These are phyloP conservation scores for Kalaharituber pfeilii DNA, from an alignment of 2,329 filamentous ascomycete genomes.

Conservation along the genomic window DNA sequence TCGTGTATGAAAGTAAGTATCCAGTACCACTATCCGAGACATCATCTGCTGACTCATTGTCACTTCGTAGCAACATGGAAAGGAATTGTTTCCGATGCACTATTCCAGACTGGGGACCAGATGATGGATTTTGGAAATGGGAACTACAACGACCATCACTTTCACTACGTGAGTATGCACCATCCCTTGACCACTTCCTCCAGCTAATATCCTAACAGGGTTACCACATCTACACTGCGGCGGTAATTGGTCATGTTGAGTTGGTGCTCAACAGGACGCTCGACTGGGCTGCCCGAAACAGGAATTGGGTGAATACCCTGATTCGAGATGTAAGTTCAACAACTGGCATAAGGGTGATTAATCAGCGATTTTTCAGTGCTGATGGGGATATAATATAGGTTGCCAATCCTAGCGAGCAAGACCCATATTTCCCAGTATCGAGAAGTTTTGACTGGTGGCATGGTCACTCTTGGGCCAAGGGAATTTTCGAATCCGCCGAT, in stretches of 20 bases:
- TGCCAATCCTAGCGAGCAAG: slow-evolving; percentile 22
- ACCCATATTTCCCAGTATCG: slow-evolving; percentile 22
- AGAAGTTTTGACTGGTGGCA: slow-evolving; percentile 23
- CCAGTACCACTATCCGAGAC: not conserved
- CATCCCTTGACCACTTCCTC: no score
- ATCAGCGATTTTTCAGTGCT: not conserved
- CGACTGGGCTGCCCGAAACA: slow-evolving; percentile 49
- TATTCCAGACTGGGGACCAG: slow-evolving; percentile 50
- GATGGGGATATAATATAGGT: no score
- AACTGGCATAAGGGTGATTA: not conserved
- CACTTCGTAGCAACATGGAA: slow-evolving; percentile 47
- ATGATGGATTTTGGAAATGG: slow-evolving; percentile 79
- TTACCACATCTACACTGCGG: slow-evolving; percentile 76
- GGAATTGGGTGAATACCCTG: slow-evolving; percentile 63
- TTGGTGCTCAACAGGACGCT: slow-evolving; percentile 8
- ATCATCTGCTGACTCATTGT: not conserved
- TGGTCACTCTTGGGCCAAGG: slow-evolving; percentile 24
- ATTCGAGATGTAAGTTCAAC: slow-evolving; percentile 47
- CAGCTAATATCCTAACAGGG: slow-evolving; percentile 30
- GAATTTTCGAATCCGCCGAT: slow-evolving; percentile 21
- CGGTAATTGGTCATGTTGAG: slow-evolving; percentile 50
- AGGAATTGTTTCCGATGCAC: slow-evolving; percentile 59
- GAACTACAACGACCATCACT: slow-evolving; percentile 61
- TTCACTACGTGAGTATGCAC: slow-evolving; percentile 40
- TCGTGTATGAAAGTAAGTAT: slow-evolving; percentile 44